Base-by-base conservation (phyloP, 2,329 filamentous ascomycete genomes). In the Fusarium pseudograminearum region DNA sequence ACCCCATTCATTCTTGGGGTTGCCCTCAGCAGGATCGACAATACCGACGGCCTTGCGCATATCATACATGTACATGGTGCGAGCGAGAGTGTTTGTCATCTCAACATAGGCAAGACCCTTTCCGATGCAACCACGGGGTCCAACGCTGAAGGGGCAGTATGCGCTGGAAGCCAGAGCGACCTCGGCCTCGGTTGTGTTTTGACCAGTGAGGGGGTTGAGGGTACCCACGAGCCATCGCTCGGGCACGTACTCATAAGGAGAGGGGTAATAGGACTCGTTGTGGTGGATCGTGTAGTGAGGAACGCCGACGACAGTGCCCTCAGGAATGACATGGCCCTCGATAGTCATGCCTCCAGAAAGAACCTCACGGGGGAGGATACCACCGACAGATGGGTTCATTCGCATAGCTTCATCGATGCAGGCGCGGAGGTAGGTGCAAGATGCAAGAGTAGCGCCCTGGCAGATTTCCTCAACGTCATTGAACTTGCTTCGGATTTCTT, bases 101-200 rank as follows among this genome's bases (percentile, higher is more conserved):
- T 92, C 90, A 45, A 87, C 83, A 72, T 92, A 91, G 3, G 90
- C 90, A 45, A 92, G 79, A 1, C 86, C 85, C 83, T 92, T 93
- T 1, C 91, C 91, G 57, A 93, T 91, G 74, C 91, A 93, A 4
- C 90, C 90, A 14, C 91, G 81, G 0, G 90, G 88, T 0, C 91
- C 91, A 65, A 92, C 82, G 46, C 86, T 89, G 73, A 93, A 93
- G 3, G 93, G 91, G 67, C 90, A 93, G 79, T 92, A 95, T 1
- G 92, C 92, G 34, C 83, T 85, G 52, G 90, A 86, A 4, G 91
- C 90, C 7, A 82, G 74, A 4, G 83, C 80, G 3, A 87, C 80
- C 54, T 87, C 85, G 3, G 84, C 82, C 60, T 85, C 84, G 7
- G 80, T 84, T 1, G 84, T 83, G 31, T 76, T 71, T 58, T 77